Evolutionary conservation across 2,329 filamentous ascomycete species (phyloP).

Genomic region (Phaeosphaeriaceae sp.): DNA sequence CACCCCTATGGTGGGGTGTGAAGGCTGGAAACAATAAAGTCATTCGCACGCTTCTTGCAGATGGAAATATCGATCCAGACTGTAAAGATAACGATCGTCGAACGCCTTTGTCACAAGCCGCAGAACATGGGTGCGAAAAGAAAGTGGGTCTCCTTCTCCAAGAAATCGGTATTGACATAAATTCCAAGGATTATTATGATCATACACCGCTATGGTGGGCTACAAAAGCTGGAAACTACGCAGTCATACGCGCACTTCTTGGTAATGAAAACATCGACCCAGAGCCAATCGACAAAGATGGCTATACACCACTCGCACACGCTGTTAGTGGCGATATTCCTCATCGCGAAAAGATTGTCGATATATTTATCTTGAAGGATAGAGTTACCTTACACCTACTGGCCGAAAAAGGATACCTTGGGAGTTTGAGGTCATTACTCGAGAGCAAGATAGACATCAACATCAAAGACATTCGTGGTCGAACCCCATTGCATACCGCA

Average conservation of each 20-base stretch:
- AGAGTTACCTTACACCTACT: background rate
- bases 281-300: conserved; percentile 1
- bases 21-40: background rate
- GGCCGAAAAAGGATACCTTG: background rate
- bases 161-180: conserved; percentile 1
- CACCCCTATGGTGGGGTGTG: conserved; percentile 4
- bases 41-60: conserved; percentile 2
- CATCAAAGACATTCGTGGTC: background rate
- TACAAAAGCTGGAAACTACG: background rate
- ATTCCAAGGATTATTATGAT: conserved; percentile 6
- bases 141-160: background rate
- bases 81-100: background rate
- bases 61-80: background rate
- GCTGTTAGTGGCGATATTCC: background rate
- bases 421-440: background rate
- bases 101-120: conserved; percentile 2
- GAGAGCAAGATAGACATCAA: background rate
- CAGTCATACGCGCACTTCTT: no score
- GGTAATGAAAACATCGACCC: background rate
- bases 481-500: conserved; percentile 2
- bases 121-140: background rate
- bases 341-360: no score
- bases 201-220: conserved; percentile 7
- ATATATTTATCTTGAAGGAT: background rate
- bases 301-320: conserved; percentile 1